phyloP scores from a whole-genome alignment of 2,329 filamentous ascomycete genomes.

The Penicillium brasilianum region DNA sequence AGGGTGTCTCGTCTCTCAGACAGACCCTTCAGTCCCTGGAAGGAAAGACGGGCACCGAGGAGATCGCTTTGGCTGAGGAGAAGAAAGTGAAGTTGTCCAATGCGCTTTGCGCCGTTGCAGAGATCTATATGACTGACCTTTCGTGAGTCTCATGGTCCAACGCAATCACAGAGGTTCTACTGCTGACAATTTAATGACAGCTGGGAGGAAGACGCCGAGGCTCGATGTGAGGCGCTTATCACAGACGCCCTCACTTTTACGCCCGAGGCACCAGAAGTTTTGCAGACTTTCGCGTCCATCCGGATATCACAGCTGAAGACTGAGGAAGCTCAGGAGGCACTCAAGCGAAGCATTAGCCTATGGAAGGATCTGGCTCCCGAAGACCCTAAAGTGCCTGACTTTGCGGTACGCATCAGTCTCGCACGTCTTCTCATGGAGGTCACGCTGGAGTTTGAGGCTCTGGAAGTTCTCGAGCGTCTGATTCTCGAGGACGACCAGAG shows the following conservation, averaged over 20 bases:
- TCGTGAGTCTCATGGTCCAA: constrained; percentile 59
- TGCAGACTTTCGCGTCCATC: constrained; percentile 93
- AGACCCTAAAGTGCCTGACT: constrained; percentile 78
- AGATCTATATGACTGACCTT: constrained; percentile 99
- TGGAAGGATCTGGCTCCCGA: constrained; percentile 80
- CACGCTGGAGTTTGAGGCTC: constrained; percentile 80
- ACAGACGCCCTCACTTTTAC: constrained; percentile 88
- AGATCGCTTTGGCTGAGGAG: constrained; percentile 61
- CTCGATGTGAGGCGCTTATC: constrained; percentile 82
- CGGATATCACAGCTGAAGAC: constrained; percentile 82
- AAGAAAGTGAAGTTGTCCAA: constrained; percentile 83
- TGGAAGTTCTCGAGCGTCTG: constrained; percentile 82
- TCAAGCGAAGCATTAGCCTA: constrained; percentile 76
- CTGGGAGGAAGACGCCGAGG: constrained; percentile 87
- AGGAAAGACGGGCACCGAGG: constrained; percentile 48
- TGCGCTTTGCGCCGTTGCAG: constrained; percentile 89
- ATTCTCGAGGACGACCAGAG: constrained; percentile 90
- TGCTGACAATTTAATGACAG: constrained; percentile 38
- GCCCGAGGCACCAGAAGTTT: constrained; percentile 81
- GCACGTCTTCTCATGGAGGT: constrained; percentile 88
- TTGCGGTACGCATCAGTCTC: constrained; percentile 81
- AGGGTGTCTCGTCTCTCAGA: constrained; percentile 72
- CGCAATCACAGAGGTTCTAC: background rate
- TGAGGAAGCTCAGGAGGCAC: constrained; percentile 79
- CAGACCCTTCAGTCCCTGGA: constrained; percentile 70